These are phyloP conservation scores for Mortierella sp. DNA, from an alignment of 371 early-diverging fungal species.

Conservation along the genomic window DNA sequence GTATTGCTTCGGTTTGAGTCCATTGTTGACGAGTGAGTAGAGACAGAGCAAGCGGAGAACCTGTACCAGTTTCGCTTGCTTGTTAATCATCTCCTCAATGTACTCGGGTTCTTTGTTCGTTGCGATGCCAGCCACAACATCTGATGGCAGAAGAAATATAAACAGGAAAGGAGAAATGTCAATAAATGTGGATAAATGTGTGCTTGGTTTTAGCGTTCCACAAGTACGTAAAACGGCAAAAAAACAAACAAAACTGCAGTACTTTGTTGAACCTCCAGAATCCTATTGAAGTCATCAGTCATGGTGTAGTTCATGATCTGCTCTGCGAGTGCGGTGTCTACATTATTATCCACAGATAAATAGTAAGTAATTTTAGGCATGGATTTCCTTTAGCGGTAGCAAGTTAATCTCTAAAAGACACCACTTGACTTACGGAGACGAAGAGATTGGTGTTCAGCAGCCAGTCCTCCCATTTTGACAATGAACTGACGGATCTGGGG, in stretches of 20 bases:
- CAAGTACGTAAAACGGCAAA: too few species aligned
- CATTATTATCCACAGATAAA: too few species aligned
- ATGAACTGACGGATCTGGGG: slow-evolving; percentile 92
- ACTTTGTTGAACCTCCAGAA: slow-evolving; percentile 93
- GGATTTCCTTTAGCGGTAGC: too few species aligned
- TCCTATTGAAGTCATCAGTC: slow-evolving; percentile 81
- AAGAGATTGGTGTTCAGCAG: slow-evolving; percentile 84
- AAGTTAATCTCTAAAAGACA: background rate
- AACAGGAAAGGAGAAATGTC: too few species aligned
- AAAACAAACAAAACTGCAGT: slow-evolving; percentile 6
- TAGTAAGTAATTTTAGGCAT: too few species aligned
- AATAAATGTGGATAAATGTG: background rate
- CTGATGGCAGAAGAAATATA: too few species aligned
- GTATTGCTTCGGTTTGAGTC: slow-evolving; percentile 80
- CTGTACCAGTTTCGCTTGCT: slow-evolving; percentile 75
- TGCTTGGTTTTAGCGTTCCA: too few species aligned
- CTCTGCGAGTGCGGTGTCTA: slow-evolving; percentile 89
- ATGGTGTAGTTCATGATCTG: slow-evolving; percentile 81
- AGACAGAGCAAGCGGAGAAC: slow-evolving; percentile 87
- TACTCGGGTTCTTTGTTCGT: slow-evolving; percentile 78
- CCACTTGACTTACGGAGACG: slow-evolving; percentile 25
- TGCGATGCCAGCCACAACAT: slow-evolving; percentile 84
- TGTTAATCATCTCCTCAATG: slow-evolving; percentile 84
- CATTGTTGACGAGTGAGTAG: slow-evolving; percentile 84
- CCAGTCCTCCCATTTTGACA: slow-evolving; percentile 82